phyloP scores from a whole-genome alignment of 2,329 filamentous ascomycete genomes.

The Fusarium xyrophilum region DNA sequence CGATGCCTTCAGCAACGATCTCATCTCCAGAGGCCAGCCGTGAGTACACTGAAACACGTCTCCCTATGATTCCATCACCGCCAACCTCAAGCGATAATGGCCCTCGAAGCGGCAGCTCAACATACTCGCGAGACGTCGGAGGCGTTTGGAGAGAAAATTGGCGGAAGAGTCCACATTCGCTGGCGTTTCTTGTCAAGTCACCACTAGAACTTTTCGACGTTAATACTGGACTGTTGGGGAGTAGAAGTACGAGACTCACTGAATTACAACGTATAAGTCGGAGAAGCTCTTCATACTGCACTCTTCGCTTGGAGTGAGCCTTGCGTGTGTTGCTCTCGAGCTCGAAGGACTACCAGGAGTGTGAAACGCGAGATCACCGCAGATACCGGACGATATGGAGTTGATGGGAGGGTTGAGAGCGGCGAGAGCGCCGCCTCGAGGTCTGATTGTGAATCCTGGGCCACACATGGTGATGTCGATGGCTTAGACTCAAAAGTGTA shows the following conservation, averaged over 20 bases:
- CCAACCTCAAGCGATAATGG: slow-evolving; percentile 56
- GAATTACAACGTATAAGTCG: slow-evolving; percentile 51
- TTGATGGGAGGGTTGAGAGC: slow-evolving; percentile 48
- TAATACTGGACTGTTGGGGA: background rate
- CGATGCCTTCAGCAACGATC: slow-evolving; percentile 57
- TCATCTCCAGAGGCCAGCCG: slow-evolving; percentile 35
- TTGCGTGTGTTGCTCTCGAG: slow-evolving; percentile 51
- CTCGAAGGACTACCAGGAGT: slow-evolving; percentile 50
- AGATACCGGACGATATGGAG: slow-evolving; percentile 16
- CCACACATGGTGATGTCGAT: slow-evolving; percentile 54
- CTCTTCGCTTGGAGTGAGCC: slow-evolving; percentile 47
- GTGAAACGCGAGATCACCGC: slow-evolving; percentile 54
- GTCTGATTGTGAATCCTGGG: slow-evolving; percentile 49
- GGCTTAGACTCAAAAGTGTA: background rate
- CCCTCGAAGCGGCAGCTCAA: slow-evolving; percentile 47
- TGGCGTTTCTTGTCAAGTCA: slow-evolving; percentile 50
- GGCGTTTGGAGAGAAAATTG: slow-evolving; percentile 45
- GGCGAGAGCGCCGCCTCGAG: slow-evolving; percentile 55
- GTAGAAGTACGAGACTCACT: slow-evolving; percentile 45
- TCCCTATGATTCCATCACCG: slow-evolving; percentile 56
- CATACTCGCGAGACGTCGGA: slow-evolving; percentile 18
- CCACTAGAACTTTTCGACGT: slow-evolving; percentile 47
- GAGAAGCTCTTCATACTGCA: slow-evolving; percentile 23
- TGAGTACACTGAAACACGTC: slow-evolving; percentile 53
- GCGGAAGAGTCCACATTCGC: slow-evolving; percentile 53